Conservation (phyloP, 2,329 filamentous ascomycete genomes). For the Ceratocystis albifundus region DNA sequence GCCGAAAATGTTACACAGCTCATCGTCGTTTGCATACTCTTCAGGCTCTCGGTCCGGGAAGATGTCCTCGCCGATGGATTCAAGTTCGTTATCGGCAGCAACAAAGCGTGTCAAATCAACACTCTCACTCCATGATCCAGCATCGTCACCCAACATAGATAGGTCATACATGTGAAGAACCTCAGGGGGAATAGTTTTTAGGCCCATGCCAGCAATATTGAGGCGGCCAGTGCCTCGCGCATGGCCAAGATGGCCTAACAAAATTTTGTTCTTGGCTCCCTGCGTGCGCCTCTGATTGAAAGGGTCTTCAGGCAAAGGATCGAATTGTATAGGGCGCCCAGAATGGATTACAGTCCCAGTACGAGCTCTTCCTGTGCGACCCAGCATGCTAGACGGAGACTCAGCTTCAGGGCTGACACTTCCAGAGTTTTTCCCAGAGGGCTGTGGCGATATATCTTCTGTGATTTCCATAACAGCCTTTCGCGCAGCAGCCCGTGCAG, state of each 20-base stretch:
- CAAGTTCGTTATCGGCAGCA: conserved; percentile 81
- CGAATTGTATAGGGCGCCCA: conserved; percentile 9
- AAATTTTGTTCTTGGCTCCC: conserved; percentile 50
- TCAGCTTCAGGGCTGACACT: not conserved
- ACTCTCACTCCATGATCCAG: conserved; percentile 75
- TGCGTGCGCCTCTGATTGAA: conserved; percentile 56
- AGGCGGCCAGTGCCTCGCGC: conserved; percentile 69
- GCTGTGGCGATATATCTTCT: conserved; percentile 19
- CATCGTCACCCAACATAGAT: conserved; percentile 50
- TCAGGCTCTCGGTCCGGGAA: conserved; percentile 62
- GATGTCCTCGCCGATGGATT: conserved; percentile 56
- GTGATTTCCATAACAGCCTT: conserved; percentile 36
- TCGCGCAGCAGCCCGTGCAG: conserved; percentile 72
- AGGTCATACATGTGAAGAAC: conserved; percentile 86
- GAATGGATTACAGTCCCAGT: conserved; percentile 21
- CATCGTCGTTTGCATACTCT: conserved; percentile 40
- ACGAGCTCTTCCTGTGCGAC: conserved; percentile 17
- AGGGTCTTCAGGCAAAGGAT: conserved; percentile 40
- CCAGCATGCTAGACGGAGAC: conserved; percentile 35
- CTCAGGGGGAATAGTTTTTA: conserved; percentile 69
- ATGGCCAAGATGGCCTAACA: conserved; percentile 59
- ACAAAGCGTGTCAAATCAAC: conserved; percentile 77
- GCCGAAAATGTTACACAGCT: conserved; percentile 65
- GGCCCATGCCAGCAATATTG: conserved; percentile 74
- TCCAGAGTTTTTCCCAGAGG: not conserved